Evolutionary conservation across 2,329 filamentous ascomycete species (phyloP).

Genomic region (Hyphodiscus sp.): DNA sequence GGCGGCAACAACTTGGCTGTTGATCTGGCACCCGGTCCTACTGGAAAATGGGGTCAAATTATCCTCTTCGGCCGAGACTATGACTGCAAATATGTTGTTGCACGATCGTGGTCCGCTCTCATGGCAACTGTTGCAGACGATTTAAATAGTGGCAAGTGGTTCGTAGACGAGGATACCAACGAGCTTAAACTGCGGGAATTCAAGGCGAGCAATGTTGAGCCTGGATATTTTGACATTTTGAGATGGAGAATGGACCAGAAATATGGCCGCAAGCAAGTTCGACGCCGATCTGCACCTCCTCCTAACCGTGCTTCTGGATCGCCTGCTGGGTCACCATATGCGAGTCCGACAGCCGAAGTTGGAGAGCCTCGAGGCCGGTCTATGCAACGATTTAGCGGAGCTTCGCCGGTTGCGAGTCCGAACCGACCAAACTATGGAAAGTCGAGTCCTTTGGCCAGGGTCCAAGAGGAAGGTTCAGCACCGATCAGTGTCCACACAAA

Average conservation of each 20-base stretch:
- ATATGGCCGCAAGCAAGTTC: slow-evolving; percentile 56
- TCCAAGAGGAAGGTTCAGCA: slow-evolving; percentile 57
- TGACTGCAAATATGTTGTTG: slow-evolving; percentile 95
- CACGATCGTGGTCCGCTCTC: slow-evolving; percentile 85
- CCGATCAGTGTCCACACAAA: slow-evolving; percentile 22
- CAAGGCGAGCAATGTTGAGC: slow-evolving; percentile 81
- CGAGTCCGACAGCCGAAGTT: slow-evolving; percentile 54
- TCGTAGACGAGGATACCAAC: slow-evolving; percentile 83
- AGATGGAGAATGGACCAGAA: slow-evolving; percentile 96
- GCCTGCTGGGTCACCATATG: slow-evolving; percentile 55
- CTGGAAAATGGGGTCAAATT: slow-evolving; percentile 90
- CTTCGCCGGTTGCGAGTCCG: slow-evolving; percentile 57
- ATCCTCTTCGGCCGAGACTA: slow-evolving; percentile 97
- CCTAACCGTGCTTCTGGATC: slow-evolving; percentile 33
- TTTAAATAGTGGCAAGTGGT: slow-evolving; percentile 81
- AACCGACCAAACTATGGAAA: slow-evolving; percentile 61
- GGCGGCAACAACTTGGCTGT: slow-evolving; percentile 96
- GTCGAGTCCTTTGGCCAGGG: slow-evolving; percentile 65
- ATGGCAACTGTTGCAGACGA: slow-evolving; percentile 86
- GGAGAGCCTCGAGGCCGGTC: slow-evolving; percentile 62
- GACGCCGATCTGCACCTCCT: slow-evolving; percentile 45
- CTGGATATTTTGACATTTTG: slow-evolving; percentile 88
- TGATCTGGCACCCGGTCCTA: slow-evolving; percentile 83
- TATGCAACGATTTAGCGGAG: slow-evolving; percentile 61
- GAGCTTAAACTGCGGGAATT: slow-evolving; percentile 93